Evolutionary conservation across 2,329 filamentous ascomycete genomes (phyloP).

Genomic region (Seiridium cupressi): DNA sequence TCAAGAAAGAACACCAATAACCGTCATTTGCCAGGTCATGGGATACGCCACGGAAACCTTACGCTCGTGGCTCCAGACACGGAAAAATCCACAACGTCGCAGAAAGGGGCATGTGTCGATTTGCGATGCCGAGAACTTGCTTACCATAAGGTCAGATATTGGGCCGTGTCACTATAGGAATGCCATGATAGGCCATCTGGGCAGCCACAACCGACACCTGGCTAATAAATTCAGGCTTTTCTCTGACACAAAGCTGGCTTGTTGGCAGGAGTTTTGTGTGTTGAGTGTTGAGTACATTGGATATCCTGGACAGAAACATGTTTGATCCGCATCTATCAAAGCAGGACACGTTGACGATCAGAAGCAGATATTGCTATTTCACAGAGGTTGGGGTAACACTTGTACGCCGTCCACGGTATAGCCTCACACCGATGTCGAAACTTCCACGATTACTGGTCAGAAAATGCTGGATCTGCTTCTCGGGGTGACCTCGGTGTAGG

Average conservation of each 20-base stretch:
- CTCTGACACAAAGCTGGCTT: not conserved
- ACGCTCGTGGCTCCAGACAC: not conserved
- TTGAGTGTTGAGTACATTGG: not conserved
- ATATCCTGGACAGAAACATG: not conserved
- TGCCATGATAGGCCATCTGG: too few species aligned
- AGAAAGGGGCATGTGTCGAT: too few species aligned
- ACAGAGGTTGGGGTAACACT: not conserved
- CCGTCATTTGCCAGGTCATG: not conserved
- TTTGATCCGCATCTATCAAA: not conserved
- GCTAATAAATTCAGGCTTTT: too few species aligned
- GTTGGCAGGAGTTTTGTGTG: not conserved
- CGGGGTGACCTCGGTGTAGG: too few species aligned
- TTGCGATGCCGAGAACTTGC: too few species aligned
- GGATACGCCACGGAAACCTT: not conserved
- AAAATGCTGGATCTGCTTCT: too few species aligned
- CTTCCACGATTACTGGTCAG: not conserved
- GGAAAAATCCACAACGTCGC: not conserved
- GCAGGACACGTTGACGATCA: not conserved
- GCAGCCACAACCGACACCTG: too few species aligned
- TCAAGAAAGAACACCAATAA: not conserved
- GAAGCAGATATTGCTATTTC: not conserved
- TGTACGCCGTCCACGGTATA: not conserved
- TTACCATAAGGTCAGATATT: too few species aligned
- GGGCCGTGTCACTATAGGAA: too few species aligned
- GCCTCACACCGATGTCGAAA: not conserved